phyloP scores from a whole-genome alignment of 1,284 basidiomycete genomes.

The Sanghuangporus baumii region DNA sequence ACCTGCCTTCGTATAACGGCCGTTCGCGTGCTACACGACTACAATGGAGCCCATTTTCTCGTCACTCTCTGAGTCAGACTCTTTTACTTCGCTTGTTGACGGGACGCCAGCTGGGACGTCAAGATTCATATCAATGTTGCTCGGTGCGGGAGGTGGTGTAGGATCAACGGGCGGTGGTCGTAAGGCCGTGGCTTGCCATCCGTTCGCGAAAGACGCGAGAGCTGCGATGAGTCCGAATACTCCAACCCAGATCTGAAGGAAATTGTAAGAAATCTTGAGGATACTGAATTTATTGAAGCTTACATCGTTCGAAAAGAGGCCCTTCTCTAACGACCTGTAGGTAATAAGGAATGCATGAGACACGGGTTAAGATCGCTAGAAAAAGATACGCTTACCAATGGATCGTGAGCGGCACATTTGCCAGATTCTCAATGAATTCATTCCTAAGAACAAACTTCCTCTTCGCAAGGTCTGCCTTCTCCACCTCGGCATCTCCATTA shows the following conservation, averaged over 20 bases:
- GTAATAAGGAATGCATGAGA: not conserved
- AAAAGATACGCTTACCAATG: slow-evolving; percentile 58
- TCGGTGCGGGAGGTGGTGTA: not conserved
- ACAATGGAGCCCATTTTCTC: not conserved
- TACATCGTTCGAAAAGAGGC: slow-evolving; percentile 62
- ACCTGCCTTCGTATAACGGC: not conserved
- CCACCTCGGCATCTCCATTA: slow-evolving; percentile 37
- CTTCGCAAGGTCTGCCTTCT: slow-evolving; percentile 51
- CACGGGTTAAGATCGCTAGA: not conserved
- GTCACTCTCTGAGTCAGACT: not conserved
- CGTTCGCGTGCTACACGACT: not conserved
- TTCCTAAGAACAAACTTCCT: slow-evolving; percentile 69
- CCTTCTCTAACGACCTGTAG: slow-evolving; percentile 60
- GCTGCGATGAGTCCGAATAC: slow-evolving; percentile 60
- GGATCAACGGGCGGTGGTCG: slow-evolving; percentile 25
- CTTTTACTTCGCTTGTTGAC: not conserved
- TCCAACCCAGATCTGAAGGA: slow-evolving; percentile 51
- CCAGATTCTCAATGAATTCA: slow-evolving; percentile 68
- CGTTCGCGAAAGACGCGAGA: slow-evolving; percentile 60
- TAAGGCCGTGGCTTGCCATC: slow-evolving; percentile 69
- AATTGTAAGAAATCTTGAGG: not conserved
- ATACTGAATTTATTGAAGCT: slow-evolving; percentile 14
- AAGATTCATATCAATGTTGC: not conserved
- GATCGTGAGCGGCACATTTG: slow-evolving; percentile 74
- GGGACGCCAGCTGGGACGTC: not conserved